Percentiles rank a stretch among this genome's conserved stretches.
Conservation (phyloP, 257 asterid species). For the Salvia rosmarinus region DNA sequence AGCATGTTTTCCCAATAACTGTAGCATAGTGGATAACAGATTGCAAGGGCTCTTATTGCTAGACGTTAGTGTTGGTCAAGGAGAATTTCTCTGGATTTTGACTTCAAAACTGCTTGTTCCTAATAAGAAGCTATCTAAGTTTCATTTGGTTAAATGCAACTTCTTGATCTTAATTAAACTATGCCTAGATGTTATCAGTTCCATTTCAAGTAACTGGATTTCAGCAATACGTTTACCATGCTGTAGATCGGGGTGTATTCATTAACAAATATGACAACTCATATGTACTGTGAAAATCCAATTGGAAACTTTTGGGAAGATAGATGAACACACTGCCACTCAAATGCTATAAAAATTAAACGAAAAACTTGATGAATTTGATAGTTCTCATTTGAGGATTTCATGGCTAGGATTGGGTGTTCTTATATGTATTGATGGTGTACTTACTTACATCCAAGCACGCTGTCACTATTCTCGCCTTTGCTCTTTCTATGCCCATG, state of each 20-base stretch:
- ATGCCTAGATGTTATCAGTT: neutral
- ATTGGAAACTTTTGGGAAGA: conserved; percentile 5
- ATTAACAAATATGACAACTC: neutral
- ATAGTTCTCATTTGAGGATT: neutral
- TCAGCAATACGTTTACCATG: conserved; percentile 6
- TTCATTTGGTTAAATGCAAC: conserved; percentile 5
- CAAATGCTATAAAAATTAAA: neutral
- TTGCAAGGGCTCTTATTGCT: no score
- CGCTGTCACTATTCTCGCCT: neutral
- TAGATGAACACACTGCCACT: neutral
- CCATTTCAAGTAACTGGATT: conserved; percentile 5
- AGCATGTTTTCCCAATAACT: neutral
- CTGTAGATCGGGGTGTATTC: neutral
- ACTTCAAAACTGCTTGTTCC: neutral
- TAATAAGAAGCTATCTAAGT: neutral
- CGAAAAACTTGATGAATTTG: neutral
- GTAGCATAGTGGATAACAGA: no score
- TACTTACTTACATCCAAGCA: neutral
- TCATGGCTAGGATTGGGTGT: neutral
- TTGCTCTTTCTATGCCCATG: neutral
- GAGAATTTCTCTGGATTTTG: conserved; percentile 4
- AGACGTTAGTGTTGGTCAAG: no score
- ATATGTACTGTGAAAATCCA: neutral
- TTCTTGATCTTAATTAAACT: neutral
- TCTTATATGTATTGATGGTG: neutral